Conservation (phyloP, 2,329 filamentous ascomycete genomes). For the Teratosphaeria zuluensis region DNA sequence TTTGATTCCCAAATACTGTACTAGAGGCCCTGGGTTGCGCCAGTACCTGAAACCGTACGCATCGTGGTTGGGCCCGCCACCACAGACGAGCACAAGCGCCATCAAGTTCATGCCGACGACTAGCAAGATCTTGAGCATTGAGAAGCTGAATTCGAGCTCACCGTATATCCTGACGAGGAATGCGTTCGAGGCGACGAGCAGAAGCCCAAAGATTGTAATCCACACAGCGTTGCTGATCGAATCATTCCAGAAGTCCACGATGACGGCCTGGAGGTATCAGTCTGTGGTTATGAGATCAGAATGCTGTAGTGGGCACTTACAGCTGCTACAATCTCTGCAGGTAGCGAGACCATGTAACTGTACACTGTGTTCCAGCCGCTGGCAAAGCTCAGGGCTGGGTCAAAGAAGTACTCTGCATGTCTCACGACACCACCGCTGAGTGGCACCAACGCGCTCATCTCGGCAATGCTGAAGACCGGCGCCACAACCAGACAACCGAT, state of each 20-base stretch:
- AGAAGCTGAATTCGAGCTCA: conserved; percentile 36
- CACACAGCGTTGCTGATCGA: conserved; percentile 5
- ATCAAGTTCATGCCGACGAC: conserved; percentile 28
- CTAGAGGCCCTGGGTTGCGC: conserved; percentile 33
- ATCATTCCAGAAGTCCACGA: conserved; percentile 15
- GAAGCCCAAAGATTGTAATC: conserved; percentile 13
- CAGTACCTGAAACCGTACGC: conserved; percentile 37
- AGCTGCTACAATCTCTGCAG: conserved; percentile 16
- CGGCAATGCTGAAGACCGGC: conserved; percentile 28
- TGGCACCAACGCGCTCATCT: conserved; percentile 30
- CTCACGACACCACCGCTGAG: conserved; percentile 30
- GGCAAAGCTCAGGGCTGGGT: conserved; percentile 25
- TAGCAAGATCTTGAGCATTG: conserved; percentile 31
- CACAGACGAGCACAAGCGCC: conserved; percentile 10
- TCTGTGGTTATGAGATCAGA: neutral
- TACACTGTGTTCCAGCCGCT: conserved; percentile 28
- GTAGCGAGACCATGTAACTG: conserved; percentile 9
- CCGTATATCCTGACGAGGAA: conserved; percentile 1
- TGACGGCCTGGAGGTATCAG: conserved; percentile 3
- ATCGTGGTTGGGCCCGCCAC: conserved; percentile 30
- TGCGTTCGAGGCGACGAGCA: conserved; percentile 10
- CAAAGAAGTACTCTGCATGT: conserved; percentile 28
- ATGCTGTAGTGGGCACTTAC: neutral
- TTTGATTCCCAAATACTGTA: conserved; percentile 16
- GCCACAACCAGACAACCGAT: conserved; percentile 26